Conservation (phyloP, 495 filamentous ascomycete species). For the Xylaria curta region DNA sequence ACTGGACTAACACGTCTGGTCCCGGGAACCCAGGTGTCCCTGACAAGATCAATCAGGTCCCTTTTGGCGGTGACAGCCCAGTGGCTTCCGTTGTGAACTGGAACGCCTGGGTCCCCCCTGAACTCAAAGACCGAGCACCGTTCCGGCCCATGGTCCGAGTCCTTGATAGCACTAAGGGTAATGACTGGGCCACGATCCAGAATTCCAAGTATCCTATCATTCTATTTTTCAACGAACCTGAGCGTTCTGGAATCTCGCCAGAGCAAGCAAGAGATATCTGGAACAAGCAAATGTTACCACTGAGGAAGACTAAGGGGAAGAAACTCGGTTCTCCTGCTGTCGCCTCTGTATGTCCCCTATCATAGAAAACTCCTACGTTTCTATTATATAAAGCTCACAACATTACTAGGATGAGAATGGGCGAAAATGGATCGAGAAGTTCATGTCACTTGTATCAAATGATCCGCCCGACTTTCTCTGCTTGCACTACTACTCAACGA, state of each 20-base stretch:
- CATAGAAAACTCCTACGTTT: not conserved
- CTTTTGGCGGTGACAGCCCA: slow-evolving; percentile 37
- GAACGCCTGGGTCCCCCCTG: slow-evolving; percentile 55
- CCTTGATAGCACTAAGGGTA: slow-evolving; percentile 36
- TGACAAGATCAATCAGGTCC: slow-evolving; percentile 43
- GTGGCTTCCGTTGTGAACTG: slow-evolving; percentile 51
- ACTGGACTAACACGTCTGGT: slow-evolving; percentile 52
- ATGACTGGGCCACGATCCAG: slow-evolving; percentile 48
- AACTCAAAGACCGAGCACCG: slow-evolving; percentile 48
- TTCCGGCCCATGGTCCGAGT: slow-evolving; percentile 54
- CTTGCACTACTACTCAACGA: slow-evolving; percentile 55
- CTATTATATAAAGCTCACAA: slow-evolving; percentile 18
- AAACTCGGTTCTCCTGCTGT: slow-evolving; percentile 45
- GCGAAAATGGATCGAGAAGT: slow-evolving; percentile 50
- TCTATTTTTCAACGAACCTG: slow-evolving; percentile 57
- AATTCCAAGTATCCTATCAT: slow-evolving; percentile 41
- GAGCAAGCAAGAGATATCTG: slow-evolving; percentile 51
- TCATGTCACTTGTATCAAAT: slow-evolving; percentile 46
- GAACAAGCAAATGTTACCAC: slow-evolving; percentile 46
- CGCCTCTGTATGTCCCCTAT: slow-evolving; percentile 33
- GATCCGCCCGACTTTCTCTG: slow-evolving; percentile 51
- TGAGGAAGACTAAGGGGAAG: slow-evolving; percentile 47
- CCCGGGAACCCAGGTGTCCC: slow-evolving; percentile 36
- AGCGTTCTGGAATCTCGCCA: slow-evolving; percentile 47
- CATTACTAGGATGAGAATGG: slow-evolving; percentile 43